Percentiles rank a stretch among this genome's conserved stretches.
Evolutionary conservation across 257 asterid species (phyloP).

Genomic region (Nicotiana benthamiana): DNA sequence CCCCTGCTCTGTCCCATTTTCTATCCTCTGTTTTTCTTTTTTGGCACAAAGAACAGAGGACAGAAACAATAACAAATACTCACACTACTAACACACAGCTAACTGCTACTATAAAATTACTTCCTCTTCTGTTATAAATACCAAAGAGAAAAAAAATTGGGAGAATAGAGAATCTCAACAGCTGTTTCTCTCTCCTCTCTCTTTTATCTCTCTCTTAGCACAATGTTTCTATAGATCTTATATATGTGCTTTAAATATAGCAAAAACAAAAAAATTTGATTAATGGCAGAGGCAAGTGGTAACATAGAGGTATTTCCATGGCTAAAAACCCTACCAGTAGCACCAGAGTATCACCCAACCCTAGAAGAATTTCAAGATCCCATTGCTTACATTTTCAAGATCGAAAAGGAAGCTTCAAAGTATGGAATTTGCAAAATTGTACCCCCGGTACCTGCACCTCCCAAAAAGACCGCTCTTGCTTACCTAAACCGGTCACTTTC

Average conservation of each 20-base stretch:
- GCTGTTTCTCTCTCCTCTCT: slow-evolving; percentile 12
- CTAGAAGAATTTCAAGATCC: slow-evolving; percentile 96
- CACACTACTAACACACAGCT: neutral
- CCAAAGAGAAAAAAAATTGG: slow-evolving; percentile 4
- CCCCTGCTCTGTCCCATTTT: slow-evolving; percentile 12
- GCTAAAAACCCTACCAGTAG: slow-evolving; percentile 88
- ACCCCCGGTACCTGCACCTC: slow-evolving; percentile 73
- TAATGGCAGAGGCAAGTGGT: slow-evolving; percentile 36
- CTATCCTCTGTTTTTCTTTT: slow-evolving; percentile 23
- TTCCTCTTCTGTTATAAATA: neutral
- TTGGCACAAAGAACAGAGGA: slow-evolving; percentile 32
- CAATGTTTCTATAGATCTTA: slow-evolving; percentile 28
- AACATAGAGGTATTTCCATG: slow-evolving; percentile 71
- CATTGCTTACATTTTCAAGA: slow-evolving; percentile 92
- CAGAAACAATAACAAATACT: neutral
- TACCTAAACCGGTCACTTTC: slow-evolving; percentile 72
- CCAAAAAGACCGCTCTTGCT: slow-evolving; percentile 51
- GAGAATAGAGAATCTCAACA: slow-evolving; percentile 28
- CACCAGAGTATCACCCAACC: slow-evolving; percentile 94
- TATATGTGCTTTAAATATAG: slow-evolving; percentile 28
- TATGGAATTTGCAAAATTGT: slow-evolving; percentile 94
- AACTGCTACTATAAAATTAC: slow-evolving; percentile 1
- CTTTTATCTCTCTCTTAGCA: neutral
- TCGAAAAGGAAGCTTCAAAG: slow-evolving; percentile 89
- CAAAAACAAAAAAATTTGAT: neutral